Percentiles rank a stretch among this genome's conserved stretches.
These are phyloP conservation scores for Clausena lansium DNA, from an alignment of 345 rosid genomes.

Conservation along the genomic window DNA sequence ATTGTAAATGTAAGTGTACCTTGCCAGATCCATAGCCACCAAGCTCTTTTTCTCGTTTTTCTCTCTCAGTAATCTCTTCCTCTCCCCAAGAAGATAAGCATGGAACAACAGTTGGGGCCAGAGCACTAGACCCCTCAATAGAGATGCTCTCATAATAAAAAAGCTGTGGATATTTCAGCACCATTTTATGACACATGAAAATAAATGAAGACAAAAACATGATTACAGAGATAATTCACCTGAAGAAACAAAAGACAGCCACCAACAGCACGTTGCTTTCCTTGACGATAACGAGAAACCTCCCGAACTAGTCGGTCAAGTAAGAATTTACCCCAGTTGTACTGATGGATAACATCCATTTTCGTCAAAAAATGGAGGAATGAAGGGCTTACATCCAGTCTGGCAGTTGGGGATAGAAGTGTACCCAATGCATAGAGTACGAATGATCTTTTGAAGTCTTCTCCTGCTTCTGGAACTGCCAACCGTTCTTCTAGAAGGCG, in stretches of 20 bases:
- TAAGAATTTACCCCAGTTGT: constrained; percentile 51
- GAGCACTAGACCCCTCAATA: constrained; percentile 30
- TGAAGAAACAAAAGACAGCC: constrained; percentile 54
- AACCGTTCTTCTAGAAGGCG: constrained; percentile 43
- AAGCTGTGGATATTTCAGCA: constrained; percentile 27
- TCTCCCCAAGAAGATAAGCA: constrained; percentile 49
- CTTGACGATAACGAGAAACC: constrained; percentile 44
- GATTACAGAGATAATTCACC: constrained; percentile 18
- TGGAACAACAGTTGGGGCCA: constrained; percentile 18
- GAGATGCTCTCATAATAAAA: constrained; percentile 44
- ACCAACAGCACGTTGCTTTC: constrained; percentile 50
- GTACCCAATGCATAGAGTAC: constrained; percentile 48
- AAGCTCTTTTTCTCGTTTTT: constrained; percentile 42
- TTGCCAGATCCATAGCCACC: constrained; percentile 51
- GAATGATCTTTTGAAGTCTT: constrained; percentile 47
- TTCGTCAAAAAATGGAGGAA: constrained; percentile 48
- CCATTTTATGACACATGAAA: background rate
- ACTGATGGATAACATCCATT: constrained; percentile 41
- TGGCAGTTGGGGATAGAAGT: constrained; percentile 47
- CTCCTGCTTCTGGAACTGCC: constrained; percentile 43
- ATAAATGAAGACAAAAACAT: background rate
- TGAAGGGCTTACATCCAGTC: constrained; percentile 51
- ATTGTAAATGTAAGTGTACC: constrained; percentile 22
- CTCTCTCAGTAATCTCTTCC: constrained; percentile 49
- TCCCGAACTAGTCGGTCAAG: constrained; percentile 48